Conservation (phyloP, 2,329 filamentous ascomycete genomes). For the Elsinoe australis region DNA sequence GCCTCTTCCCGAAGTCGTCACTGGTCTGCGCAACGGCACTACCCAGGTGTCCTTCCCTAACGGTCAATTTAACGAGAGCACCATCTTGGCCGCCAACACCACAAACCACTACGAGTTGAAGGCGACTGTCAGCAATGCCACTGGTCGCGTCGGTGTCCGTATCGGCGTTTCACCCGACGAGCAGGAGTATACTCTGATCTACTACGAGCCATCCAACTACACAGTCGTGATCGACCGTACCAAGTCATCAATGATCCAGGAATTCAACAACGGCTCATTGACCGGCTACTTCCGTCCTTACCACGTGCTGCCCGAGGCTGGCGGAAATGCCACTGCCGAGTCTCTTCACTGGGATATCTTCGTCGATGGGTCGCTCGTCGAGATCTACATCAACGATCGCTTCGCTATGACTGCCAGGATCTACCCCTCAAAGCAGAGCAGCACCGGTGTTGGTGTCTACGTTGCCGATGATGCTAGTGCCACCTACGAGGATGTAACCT, state of each 20-base stretch:
- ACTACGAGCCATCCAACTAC: conserved; percentile 40
- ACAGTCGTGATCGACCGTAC: conserved; percentile 41
- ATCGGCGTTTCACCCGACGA: conserved; percentile 38
- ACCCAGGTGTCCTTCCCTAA: conserved; percentile 23
- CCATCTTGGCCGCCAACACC: conserved; percentile 22
- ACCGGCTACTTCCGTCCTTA: conserved; percentile 42
- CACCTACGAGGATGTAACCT: conserved; percentile 30
- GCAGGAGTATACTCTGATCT: conserved; percentile 40
- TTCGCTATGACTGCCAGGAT: conserved; percentile 38
- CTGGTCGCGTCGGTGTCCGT: conserved; percentile 36
- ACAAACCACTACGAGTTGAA: conserved; percentile 25
- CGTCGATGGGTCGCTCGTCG: conserved; percentile 41
- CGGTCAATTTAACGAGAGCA: conserved; percentile 26
- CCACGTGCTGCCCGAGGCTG: conserved; percentile 27
- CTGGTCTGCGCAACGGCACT: conserved; percentile 31
- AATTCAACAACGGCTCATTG: conserved; percentile 39
- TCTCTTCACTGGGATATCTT: conserved; percentile 39
- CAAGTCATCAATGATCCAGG: conserved; percentile 36
- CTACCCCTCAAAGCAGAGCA: conserved; percentile 39
- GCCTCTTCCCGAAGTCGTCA: conserved; percentile 39
- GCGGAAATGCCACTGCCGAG: conserved; percentile 28
- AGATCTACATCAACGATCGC: conserved; percentile 42
- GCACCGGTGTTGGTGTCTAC: conserved; percentile 38
- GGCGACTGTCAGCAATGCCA: conserved; percentile 34
- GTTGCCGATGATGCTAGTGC: conserved; percentile 32